Evolutionary conservation across 169 alveolate species (phyloP).

Genomic region (Plasmodium gaboni): DNA sequence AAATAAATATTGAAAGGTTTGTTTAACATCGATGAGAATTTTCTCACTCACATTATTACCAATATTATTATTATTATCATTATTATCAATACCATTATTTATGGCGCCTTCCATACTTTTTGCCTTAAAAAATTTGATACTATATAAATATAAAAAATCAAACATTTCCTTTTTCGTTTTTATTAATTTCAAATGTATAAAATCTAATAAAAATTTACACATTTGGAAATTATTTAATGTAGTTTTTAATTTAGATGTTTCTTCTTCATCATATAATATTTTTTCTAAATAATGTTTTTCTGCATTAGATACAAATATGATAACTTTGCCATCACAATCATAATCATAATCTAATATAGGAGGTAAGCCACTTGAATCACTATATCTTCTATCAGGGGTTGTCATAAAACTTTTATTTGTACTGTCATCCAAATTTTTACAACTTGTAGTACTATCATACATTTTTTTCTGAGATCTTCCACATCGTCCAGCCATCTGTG

Average conservation of each 20-base stretch:
- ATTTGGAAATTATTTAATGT: slow-evolving; percentile 25
- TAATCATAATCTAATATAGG: slow-evolving; percentile 27
- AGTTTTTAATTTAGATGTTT: neutral
- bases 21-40: slow-evolving; percentile 27
- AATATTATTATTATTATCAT: neutral
- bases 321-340: slow-evolving; percentile 70
- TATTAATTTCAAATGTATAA: slow-evolving; percentile 35
- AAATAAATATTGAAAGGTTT: slow-evolving; percentile 42
- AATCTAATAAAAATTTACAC: slow-evolving; percentile 44
- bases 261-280: slow-evolving; percentile 1
- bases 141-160: slow-evolving; percentile 18
- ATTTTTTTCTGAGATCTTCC: slow-evolving; percentile 11
- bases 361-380: no score
- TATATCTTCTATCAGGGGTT: neutral
- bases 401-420: neutral
- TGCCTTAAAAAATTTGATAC: slow-evolving; percentile 43
- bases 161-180: slow-evolving; percentile 46
- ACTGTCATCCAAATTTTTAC: neutral
- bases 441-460: no score
- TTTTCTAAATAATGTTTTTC: slow-evolving; percentile 31
- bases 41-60: neutral
- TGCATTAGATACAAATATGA: slow-evolving; percentile 1
- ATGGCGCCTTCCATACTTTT: neutral
- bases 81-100: neutral
- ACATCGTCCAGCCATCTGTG: slow-evolving; percentile 70